A percentile compares a stretch with the other conserved stretches of the same genome.
phyloP scores from a whole-genome alignment of 345 rosid species.

The Murraya paniculata region DNA sequence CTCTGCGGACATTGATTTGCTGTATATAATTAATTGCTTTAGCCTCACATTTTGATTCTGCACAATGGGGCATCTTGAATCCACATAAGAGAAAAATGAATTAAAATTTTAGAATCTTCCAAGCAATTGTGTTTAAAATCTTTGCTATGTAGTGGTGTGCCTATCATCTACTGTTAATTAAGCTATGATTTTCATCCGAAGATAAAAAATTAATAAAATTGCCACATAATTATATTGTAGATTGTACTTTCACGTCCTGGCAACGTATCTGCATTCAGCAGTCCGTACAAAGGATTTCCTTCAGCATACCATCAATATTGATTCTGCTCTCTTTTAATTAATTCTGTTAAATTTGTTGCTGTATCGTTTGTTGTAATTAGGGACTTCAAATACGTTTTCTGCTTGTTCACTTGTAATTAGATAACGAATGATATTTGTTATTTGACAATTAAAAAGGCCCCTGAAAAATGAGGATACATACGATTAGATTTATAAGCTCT shows the following conservation, averaged over 20 bases:
- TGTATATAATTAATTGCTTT: neutral
- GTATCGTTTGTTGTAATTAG: neutral
- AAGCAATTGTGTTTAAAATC: no score
- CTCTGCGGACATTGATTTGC: neutral
- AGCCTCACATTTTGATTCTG: neutral
- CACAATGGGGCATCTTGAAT: no score
- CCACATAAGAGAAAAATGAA: no score
- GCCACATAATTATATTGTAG: conserved; percentile 22
- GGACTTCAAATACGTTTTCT: neutral
- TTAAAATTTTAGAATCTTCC: no score
- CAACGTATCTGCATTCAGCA: conserved; percentile 44
- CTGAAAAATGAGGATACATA: neutral
- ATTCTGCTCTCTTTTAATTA: neutral
- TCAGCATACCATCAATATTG: conserved; percentile 16
- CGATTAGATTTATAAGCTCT: no score
- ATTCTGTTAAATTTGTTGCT: neutral
- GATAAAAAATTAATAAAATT: no score
- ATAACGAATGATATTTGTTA: neutral
- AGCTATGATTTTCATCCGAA: no score
- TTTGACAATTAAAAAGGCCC: neutral
- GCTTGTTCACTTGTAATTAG: neutral
- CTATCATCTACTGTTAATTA: no score
- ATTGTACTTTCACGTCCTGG: conserved; percentile 80
- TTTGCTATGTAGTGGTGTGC: no score
- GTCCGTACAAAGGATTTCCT: conserved; percentile 47